phyloP scores from a whole-genome alignment of 2,329 filamentous ascomycete genomes.

The Triangularia setosa region DNA sequence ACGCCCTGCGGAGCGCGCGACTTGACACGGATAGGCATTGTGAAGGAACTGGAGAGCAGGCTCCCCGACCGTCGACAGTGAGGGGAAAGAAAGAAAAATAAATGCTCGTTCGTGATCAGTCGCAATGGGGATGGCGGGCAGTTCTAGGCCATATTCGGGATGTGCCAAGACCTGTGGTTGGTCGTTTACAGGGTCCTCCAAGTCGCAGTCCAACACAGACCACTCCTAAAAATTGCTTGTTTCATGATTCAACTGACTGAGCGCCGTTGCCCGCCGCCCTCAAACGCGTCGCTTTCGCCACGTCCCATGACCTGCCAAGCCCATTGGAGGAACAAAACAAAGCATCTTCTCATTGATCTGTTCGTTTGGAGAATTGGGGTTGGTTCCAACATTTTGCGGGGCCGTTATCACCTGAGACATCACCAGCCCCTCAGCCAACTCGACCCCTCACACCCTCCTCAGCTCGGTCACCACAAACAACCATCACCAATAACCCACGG shows the following conservation, averaged over 20 bases:
- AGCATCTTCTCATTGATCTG: not conserved
- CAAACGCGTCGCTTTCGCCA: slow-evolving; percentile 1
- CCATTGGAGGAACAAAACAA: not conserved
- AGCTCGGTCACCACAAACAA: not conserved
- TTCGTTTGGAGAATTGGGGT: slow-evolving; percentile 1
- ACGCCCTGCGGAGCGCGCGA: slow-evolving; percentile 30
- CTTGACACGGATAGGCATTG: slow-evolving; percentile 40
- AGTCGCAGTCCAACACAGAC: not conserved
- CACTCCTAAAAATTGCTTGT: slow-evolving; percentile 3
- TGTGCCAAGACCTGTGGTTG: not conserved
- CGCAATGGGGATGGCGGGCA: not conserved
- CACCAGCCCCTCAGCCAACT: not conserved
- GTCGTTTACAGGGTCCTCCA: not conserved
- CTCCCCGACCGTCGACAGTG: slow-evolving; percentile 1
- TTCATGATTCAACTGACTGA: not conserved
- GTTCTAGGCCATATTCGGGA: slow-evolving; percentile 1
- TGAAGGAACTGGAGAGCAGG: not conserved
- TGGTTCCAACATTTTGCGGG: not conserved
- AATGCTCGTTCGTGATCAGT: not conserved
- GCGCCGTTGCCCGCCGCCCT: not conserved
- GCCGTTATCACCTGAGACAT: not conserved
- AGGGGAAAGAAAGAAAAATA: slow-evolving; percentile 10
- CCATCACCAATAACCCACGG: not conserved
- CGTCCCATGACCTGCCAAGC: not conserved
- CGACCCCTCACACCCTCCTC: not conserved